phyloP scores from a whole-genome alignment of 108 stramenopile genomes.

The Cyclotella kingstonii region DNA sequence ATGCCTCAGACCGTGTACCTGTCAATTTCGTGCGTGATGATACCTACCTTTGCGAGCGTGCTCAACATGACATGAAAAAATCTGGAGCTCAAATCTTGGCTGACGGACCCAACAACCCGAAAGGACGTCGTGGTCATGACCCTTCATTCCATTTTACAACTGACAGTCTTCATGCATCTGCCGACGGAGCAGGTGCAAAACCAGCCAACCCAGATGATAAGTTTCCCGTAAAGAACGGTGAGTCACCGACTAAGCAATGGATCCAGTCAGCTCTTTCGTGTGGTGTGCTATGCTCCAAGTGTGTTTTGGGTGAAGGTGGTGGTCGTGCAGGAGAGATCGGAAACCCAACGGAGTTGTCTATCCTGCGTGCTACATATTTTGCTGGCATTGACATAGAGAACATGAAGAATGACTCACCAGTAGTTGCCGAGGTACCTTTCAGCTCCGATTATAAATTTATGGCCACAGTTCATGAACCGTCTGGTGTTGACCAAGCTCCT shows the following conservation, averaged over 20 bases:
- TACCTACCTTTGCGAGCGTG: constrained; percentile 52
- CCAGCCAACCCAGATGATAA: constrained; percentile 18
- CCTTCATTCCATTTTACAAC: constrained; percentile 33
- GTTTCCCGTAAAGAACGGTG: constrained; percentile 59
- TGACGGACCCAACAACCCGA: constrained; percentile 35
- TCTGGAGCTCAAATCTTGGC: constrained; percentile 28
- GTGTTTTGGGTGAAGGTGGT: constrained; percentile 72
- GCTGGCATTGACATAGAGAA: constrained; percentile 65
- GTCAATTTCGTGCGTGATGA: constrained; percentile 67
- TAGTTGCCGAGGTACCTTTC: constrained; percentile 82
- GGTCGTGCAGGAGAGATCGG: constrained; percentile 80
- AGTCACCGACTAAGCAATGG: constrained; percentile 49
- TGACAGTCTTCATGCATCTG: constrained; percentile 16
- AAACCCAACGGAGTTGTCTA: constrained; percentile 85
- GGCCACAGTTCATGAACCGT: constrained; percentile 74
- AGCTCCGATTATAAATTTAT: constrained; percentile 88
- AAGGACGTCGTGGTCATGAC: constrained; percentile 35
- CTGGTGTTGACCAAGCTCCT: constrained; percentile 3
- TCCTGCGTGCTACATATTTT: constrained; percentile 79
- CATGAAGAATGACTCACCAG: constrained; percentile 54
- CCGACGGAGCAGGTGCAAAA: constrained; percentile 8
- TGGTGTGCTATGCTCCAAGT: constrained; percentile 78
- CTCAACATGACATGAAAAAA: constrained; percentile 38
- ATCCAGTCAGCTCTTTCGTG: constrained; percentile 61
- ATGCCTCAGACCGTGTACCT: constrained; percentile 45